Base-by-base conservation (phyloP, 2,329 filamentous ascomycete species). In the Aureobasidium sp. region DNA sequence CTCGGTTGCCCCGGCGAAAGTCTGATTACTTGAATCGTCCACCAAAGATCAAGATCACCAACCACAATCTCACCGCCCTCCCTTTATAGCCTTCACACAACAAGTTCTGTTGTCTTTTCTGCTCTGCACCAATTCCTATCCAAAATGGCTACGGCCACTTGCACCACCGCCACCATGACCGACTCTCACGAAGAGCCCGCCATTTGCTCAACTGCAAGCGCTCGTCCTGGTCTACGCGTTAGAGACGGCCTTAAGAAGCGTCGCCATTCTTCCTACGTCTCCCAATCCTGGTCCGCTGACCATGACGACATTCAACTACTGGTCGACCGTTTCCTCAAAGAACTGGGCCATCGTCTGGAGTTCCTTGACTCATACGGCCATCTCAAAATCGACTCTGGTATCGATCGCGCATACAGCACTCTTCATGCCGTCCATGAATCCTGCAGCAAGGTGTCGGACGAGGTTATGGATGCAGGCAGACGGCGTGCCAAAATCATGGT, bases 291-390 rank as follows among this genome's bases (percentile, higher is more conserved):
- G 73, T 70, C 73, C 35, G 69, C 73, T 15, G 78, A 81, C 61
- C 71, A 73, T 5, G 78, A 81, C 62, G 78, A 80, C 68, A 72
- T 80, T 45, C 77, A 79, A 59, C 60, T 76, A 1, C 67, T 78
- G 68, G 75, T 94, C 56, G 90, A 94, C 70, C 77, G 88, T 56
- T 94, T 95, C 73, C 81, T 99, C 61, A 82, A 87, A 42, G 91
- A 97, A 72, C 81, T 99, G 47, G 92, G 95, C 75, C 83, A 88
- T 67, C 85, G 93, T 60, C 80, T 99, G 50, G 91, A 95, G 70
- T 89, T 91, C 73, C 82, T 97, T 50, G 94, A 99, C 75, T 86
- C 84, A 66, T 96, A 96, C 70, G 87, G 90, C 66, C 90, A 95
- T 70, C 77, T 91, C 63, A 88, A 88, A 64, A 82, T 95, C 67